Percentiles rank a stretch among this genome's conserved stretches.
Conservation (phyloP, 2,329 filamentous ascomycete species). For the Hypocrella siamensis region DNA sequence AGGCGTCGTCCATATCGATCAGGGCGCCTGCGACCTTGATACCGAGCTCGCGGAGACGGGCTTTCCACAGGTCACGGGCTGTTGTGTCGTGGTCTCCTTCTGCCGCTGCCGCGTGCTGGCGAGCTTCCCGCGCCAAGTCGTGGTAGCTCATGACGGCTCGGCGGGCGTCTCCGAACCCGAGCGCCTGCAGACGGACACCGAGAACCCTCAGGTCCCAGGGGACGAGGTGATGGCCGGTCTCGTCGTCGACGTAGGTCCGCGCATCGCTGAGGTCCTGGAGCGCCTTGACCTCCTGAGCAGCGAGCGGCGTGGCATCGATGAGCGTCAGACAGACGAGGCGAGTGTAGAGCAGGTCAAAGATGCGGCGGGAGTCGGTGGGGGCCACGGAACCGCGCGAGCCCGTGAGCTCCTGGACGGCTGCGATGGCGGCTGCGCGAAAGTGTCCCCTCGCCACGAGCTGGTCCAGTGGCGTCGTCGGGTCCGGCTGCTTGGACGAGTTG, state of each 20-base stretch:
- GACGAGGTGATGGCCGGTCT: slow-evolving; percentile 46
- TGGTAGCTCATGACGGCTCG: slow-evolving; percentile 83
- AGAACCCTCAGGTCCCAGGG: slow-evolving; percentile 81
- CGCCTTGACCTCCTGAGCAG: slow-evolving; percentile 49
- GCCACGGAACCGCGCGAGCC: slow-evolving; percentile 26
- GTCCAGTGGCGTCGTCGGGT: slow-evolving; percentile 46
- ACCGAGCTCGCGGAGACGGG: slow-evolving; percentile 59
- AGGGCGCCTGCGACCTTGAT: slow-evolving; percentile 49
- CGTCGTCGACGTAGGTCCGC: slow-evolving; percentile 38
- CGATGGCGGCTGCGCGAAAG: slow-evolving; percentile 64
- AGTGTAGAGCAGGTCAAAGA: slow-evolving; percentile 67
- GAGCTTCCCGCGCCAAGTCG: slow-evolving; percentile 67
- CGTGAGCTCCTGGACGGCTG: slow-evolving; percentile 46
- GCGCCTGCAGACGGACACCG: slow-evolving; percentile 66
- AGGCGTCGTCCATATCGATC: slow-evolving; percentile 76
- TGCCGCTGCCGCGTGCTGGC: slow-evolving; percentile 39
- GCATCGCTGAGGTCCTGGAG: slow-evolving; percentile 44
- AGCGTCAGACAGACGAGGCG: slow-evolving; percentile 71
- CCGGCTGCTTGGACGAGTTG: slow-evolving; percentile 47
- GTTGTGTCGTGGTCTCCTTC: slow-evolving; percentile 29
- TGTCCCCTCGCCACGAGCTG: slow-evolving; percentile 56
- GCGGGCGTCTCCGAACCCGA: slow-evolving; percentile 72
- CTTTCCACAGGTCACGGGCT: slow-evolving; percentile 51
- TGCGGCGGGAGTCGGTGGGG: slow-evolving; percentile 43
- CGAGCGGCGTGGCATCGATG: slow-evolving; percentile 55